Evolutionary conservation across 129 eudicot genomes (phyloP), one percentile per base, ranked within the genome.

Genomic region (Flaveria ramosissima): DNA sequence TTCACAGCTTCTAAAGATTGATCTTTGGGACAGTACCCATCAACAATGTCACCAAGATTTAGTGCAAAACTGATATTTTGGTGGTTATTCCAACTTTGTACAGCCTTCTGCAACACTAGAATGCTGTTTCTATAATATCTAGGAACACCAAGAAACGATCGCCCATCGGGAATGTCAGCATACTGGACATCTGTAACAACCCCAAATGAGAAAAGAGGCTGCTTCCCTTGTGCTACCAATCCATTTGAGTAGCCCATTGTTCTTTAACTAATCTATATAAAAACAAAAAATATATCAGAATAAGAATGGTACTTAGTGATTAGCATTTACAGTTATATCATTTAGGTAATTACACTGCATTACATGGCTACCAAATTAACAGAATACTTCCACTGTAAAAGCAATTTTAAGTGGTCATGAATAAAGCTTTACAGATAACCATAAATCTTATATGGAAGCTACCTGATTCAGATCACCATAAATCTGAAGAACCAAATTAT

Each of bases 161-260:
- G 88, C 50, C 97, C 97, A 46, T 95, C 96, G 2, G 97, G 96
- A 82, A 95, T 92, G 71, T 92, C 97, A 36, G 99, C 97, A 74
- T 95, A 95, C 57, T 95, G 99, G 71, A 95, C 97, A 85, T 92
- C 99, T 30, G 99, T 84, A 51, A 95, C 88, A 32, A 89, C 97
- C 56, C 99, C 99, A 88, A 95, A 95, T 26, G 97, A 89, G 76
- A 95, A 73, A 63, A 91, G 96, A 42, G 97, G 97, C 14, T 89
- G 85, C 68, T 83, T 91, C 76, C 72, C 90, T 72, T 72, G 86
- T 59, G 79, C 27, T 78, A 77, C 61, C 30, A 80, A 42, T 71
- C 90, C 94, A 77, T 84, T 89, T 67, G 72, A 72, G 50, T 83
- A 78, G 19, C 84, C 82, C 96, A 92, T 92, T 59, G 78, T 68